Percentiles rank a stretch among this genome's conserved stretches.
Conservation (phyloP, 257 asterid species). For the Fraxinus cuspidata region DNA sequence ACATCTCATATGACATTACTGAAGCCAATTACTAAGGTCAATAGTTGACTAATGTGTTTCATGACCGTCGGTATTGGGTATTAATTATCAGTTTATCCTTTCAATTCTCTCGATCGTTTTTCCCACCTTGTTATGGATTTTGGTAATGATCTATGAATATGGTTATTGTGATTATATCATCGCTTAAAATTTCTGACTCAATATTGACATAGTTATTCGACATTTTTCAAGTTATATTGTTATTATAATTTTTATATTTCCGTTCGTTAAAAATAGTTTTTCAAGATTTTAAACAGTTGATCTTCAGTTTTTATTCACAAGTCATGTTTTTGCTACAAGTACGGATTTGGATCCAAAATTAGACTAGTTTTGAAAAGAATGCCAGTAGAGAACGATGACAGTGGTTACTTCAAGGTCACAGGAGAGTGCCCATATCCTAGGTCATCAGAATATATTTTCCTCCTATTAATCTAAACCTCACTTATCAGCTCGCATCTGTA, state of each 20-base stretch:
- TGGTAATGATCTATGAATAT: neutral
- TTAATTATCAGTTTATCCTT: neutral
- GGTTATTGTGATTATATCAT: too few relatives aligned
- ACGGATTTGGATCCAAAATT: conserved; percentile 1
- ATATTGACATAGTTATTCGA: neutral
- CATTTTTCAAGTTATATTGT: too few relatives aligned
- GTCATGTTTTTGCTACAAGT: conserved; percentile 5
- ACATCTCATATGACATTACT: neutral
- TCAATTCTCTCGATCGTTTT: neutral
- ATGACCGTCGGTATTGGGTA: neutral
- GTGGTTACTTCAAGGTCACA: neutral
- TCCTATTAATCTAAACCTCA: neutral
- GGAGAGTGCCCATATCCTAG: neutral
- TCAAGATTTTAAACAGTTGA: neutral
- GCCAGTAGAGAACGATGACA: neutral
- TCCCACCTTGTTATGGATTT: neutral
- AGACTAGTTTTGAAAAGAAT: conserved; percentile 6
- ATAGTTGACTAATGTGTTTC: neutral
- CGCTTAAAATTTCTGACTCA: neutral
- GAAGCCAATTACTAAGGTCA: neutral
- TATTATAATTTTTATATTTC: neutral
- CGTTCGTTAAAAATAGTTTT: neutral
- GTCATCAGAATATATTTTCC: neutral
- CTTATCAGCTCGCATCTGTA: neutral
- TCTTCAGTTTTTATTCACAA: neutral